Base-by-base conservation (phyloP, 2,329 filamentous ascomycete species). In the Chalara sp. region DNA sequence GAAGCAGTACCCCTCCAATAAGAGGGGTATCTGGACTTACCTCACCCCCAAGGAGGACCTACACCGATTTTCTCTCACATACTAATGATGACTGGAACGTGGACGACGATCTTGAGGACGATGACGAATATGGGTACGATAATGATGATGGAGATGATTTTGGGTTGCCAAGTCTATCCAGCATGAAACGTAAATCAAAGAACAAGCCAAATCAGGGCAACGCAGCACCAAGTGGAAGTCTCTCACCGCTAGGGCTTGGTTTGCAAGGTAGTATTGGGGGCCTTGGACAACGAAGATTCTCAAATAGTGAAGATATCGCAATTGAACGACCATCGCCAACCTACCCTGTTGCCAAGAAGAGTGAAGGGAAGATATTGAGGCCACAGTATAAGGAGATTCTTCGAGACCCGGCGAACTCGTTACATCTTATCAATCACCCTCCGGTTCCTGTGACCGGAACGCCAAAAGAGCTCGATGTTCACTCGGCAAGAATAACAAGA, bases 361-460 rank as follows among this genome's bases (percentile, higher is more conserved):
- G 80, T 55, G 91, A 96, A 66, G 92, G 89, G 31, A 99, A 99
- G 75, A 97, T 97, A 53, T 73, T 99, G 28, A 83, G 93, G 56
- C 93, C 93, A 47, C 93, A 99, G 68, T 99, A 97, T 69, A 96
- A 99, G 70, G 93, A 99, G 55, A 95, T 99, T 44, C 72, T 99
- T 21, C 81, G 79, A 74, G 82, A 86, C 66, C 95, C 95, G 8
- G 93, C 90, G 49, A 99, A 99, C 67, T 90, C 91, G 6, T 73
- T 99, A 43, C 92, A 99, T 66, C 80, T 99, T 6, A 97, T 99
- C 61, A 87, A 87, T 61, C 91, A 99, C 68, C 84, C 90, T 5
- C 73, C 87, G 0, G 75, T 87, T 44, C 82, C 89, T 8, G 71
- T 78, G 30, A 85, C 86, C 64, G 89, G 91, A 2, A 80, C 83